A percentile compares a stretch with the other conserved stretches of the same genome.
Evolutionary conservation across 106 monocot genomes (phyloP).

Genomic region (Ottelia alismoides): DNA sequence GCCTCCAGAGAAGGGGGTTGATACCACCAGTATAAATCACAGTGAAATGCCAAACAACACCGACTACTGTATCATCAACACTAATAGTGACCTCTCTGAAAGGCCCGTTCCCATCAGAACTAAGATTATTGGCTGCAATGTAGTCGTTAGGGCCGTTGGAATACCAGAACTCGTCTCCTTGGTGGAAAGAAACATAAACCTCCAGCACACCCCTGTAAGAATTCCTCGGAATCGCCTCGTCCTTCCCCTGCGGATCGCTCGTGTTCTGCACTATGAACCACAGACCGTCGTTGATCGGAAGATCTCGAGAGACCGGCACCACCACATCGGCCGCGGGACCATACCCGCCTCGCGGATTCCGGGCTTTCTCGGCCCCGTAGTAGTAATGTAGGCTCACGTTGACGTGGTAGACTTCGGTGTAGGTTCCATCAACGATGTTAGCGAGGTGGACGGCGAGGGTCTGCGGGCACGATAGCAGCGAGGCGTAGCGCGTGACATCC

Average conservation of each 20-base stretch:
- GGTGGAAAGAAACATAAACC: slow-evolving; percentile 69
- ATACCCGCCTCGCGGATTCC: slow-evolving; percentile 7
- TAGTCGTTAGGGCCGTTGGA: too few species aligned
- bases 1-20: too few species aligned
- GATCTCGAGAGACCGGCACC: slow-evolving; percentile 57
- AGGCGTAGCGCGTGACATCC: slow-evolving; percentile 43
- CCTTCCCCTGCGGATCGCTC: slow-evolving; percentile 27
- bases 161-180: slow-evolving; percentile 86
- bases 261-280: slow-evolving; percentile 69
- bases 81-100: too few species aligned
- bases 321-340: slow-evolving; percentile 54
- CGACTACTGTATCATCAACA: too few species aligned
- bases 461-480: slow-evolving; percentile 21
- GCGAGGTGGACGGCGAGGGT: slow-evolving; percentile 61
- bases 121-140: too few species aligned
- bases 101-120: too few species aligned
- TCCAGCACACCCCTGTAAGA: slow-evolving; percentile 76
- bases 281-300: slow-evolving; percentile 58
- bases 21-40: too few species aligned
- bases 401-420: slow-evolving; percentile 62
- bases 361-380: slow-evolving; percentile 1
- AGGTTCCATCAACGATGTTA: slow-evolving; percentile 51
- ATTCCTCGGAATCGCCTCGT: slow-evolving; percentile 47
- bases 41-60: too few species aligned
- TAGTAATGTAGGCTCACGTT: slow-evolving; percentile 51